These are phyloP conservation scores for Limonium bicolor DNA, from an alignment of 148 eudicot species.

Conservation along the genomic window DNA sequence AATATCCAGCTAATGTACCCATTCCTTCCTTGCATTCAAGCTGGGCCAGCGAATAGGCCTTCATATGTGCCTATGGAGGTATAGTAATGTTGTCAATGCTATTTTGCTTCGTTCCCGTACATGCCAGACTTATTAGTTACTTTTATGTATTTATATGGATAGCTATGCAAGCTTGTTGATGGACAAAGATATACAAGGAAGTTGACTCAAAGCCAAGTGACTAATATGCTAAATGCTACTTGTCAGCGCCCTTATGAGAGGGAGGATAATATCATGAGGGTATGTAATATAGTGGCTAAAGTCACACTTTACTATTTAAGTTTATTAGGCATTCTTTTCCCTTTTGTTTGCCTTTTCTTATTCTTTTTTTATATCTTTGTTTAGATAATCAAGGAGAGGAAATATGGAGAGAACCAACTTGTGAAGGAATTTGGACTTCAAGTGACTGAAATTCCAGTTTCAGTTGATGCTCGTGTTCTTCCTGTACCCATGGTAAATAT, in stretches of 20 bases:
- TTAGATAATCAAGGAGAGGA: constrained; percentile 40
- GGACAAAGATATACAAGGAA: constrained; percentile 58
- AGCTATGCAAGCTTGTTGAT: constrained; percentile 38
- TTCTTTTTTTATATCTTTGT: constrained; percentile 1
- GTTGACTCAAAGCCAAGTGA: constrained; percentile 60
- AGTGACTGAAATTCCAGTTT: constrained; percentile 18
- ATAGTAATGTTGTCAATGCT: neutral
- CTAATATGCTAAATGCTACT: constrained; percentile 47
- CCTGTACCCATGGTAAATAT: constrained; percentile 55
- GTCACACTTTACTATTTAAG: neutral
- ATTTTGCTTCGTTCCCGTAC: neutral
- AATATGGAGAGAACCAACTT: constrained; percentile 21
- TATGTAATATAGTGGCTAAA: constrained; percentile 8
- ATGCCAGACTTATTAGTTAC: neutral
- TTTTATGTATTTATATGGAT: neutral
- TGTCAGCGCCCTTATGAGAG: constrained; percentile 64
- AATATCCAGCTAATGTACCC: constrained; percentile 18
- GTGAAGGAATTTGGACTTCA: constrained; percentile 57
- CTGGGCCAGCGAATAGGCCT: constrained; percentile 41
- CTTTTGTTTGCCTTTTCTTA: neutral
- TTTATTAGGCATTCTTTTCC: neutral
- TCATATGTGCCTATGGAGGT: constrained; percentile 84
- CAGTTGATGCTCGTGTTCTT: constrained; percentile 65
- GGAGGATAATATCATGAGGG: constrained; percentile 32
- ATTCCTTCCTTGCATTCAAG: constrained; percentile 47